Percentiles rank a stretch among this genome's conserved stretches.
phyloP scores from a whole-genome alignment of 176 grass and related monocot genomes.

The Poa annua region DNA sequence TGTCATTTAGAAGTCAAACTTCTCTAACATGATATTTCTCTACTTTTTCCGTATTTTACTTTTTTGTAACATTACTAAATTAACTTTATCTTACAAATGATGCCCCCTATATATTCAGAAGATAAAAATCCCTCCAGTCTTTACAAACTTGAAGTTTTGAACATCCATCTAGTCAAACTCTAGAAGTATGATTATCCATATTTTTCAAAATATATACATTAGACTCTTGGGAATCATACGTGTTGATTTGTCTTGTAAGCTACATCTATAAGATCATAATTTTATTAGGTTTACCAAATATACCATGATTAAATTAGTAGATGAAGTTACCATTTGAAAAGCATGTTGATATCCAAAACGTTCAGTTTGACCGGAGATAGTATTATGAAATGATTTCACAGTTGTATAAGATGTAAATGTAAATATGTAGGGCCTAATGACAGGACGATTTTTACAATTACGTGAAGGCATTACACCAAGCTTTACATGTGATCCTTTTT shows the following conservation, averaged over 20 bases:
- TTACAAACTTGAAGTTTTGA: not conserved
- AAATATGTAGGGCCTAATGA: conserved; percentile 35
- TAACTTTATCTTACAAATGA: conserved; percentile 16
- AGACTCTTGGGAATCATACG: not conserved
- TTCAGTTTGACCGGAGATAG: not conserved
- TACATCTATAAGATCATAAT: conserved; percentile 12
- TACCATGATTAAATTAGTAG: not conserved
- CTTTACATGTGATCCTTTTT: conserved; percentile 12
- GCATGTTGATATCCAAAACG: not conserved
- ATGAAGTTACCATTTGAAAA: not conserved
- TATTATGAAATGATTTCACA: conserved; percentile 12
- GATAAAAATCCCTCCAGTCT: not conserved
- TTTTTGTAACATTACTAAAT: conserved; percentile 13
- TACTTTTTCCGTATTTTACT: not conserved
- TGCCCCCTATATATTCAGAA: not conserved
- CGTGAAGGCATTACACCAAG: not conserved
- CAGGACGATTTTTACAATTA: conserved; percentile 1
- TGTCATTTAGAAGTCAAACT: conserved; percentile 28
- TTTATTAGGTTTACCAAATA: conserved; percentile 9
- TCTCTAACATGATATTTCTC: conserved; percentile 14
- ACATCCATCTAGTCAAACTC: not conserved
- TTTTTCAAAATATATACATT: not conserved
- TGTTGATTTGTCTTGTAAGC: not conserved
- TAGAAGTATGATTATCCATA: not conserved
- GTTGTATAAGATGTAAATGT: conserved; percentile 10